These are phyloP conservation scores for Lupinus albus DNA, from an alignment of 306 rosid genomes.

Conservation along the genomic window DNA sequence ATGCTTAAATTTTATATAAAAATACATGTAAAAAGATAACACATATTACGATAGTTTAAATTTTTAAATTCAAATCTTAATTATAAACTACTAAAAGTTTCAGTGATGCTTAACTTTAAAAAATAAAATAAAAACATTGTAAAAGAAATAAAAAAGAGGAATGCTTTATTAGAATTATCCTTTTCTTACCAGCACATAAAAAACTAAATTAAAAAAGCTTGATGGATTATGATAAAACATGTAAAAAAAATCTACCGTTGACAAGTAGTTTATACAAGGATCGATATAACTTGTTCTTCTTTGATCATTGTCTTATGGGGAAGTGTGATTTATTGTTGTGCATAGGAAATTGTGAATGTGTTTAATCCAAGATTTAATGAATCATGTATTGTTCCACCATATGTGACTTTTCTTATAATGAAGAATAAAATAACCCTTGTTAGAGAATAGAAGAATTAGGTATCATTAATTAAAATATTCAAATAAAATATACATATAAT, in stretches of 20 bases:
- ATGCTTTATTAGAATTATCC: neutral
- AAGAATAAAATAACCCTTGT: slow-evolving; percentile 36
- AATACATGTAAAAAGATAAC: neutral
- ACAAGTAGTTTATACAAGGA: slow-evolving; percentile 32
- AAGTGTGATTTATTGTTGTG: slow-evolving; percentile 8
- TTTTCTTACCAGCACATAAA: neutral
- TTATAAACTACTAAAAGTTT: neutral
- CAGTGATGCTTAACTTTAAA: slow-evolving; percentile 2
- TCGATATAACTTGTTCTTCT: slow-evolving; percentile 7
- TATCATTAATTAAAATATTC: slow-evolving; percentile 41
- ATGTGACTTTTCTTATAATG: slow-evolving; percentile 11
- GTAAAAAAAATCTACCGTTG: slow-evolving; percentile 5
- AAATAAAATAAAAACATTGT: neutral
- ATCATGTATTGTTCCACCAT: slow-evolving; percentile 15
- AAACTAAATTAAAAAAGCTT: neutral
- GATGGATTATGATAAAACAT: neutral
- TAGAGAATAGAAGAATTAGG: slow-evolving; percentile 38
- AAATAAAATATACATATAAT: neutral
- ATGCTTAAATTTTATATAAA: no score
- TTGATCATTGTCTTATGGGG: slow-evolving; percentile 44
- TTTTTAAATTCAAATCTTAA: slow-evolving; percentile 18
- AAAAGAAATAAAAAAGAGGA: neutral
- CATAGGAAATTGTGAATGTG: slow-evolving; percentile 34
- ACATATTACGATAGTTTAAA: slow-evolving; percentile 10
- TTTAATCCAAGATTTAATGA: slow-evolving; percentile 44